Conservation (phyloP, 768 basidiomycete genomes). For the Podaxis rugospora region DNA sequence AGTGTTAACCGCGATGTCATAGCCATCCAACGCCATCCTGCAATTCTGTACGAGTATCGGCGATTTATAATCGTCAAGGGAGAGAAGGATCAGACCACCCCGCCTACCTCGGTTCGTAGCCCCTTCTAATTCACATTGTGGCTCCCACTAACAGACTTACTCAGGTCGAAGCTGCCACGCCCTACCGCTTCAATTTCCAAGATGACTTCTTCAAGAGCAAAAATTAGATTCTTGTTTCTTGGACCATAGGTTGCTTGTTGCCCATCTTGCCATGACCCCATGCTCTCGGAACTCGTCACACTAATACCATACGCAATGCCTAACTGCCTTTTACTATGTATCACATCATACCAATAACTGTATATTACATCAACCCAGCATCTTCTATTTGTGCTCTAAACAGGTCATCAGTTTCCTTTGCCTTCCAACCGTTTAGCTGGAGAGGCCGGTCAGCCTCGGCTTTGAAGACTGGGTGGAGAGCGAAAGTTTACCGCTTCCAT, state of each 20-base stretch:
- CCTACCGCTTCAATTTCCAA: slow-evolving; percentile 47
- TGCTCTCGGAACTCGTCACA: neutral
- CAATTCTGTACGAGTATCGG: slow-evolving; percentile 55
- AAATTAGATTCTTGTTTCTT: neutral
- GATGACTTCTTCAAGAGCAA: slow-evolving; percentile 34
- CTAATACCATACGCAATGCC: neutral
- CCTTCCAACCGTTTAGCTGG: neutral
- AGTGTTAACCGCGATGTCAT: slow-evolving; percentile 47
- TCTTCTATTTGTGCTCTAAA: neutral
- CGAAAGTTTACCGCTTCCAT: slow-evolving; percentile 26
- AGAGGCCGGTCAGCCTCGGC: neutral
- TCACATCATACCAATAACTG: neutral
- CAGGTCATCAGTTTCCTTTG: neutral
- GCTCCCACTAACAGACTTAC: slow-evolving; percentile 2
- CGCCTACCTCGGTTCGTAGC: slow-evolving; percentile 43
- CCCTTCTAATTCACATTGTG: neutral
- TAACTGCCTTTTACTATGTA: neutral
- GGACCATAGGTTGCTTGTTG: neutral
- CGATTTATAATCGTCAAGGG: slow-evolving; percentile 60
- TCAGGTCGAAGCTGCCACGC: slow-evolving; percentile 55
- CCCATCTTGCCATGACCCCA: neutral
- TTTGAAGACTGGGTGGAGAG: slow-evolving; percentile 9
- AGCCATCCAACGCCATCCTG: slow-evolving; percentile 58
- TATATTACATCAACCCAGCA: slow-evolving; percentile 5
- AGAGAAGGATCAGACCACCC: slow-evolving; percentile 23